Evolutionary conservation across 441 rosid genomes (phyloP), one percentile per base, ranked within the genome.

Genomic region (Mallotus japonicus): DNA sequence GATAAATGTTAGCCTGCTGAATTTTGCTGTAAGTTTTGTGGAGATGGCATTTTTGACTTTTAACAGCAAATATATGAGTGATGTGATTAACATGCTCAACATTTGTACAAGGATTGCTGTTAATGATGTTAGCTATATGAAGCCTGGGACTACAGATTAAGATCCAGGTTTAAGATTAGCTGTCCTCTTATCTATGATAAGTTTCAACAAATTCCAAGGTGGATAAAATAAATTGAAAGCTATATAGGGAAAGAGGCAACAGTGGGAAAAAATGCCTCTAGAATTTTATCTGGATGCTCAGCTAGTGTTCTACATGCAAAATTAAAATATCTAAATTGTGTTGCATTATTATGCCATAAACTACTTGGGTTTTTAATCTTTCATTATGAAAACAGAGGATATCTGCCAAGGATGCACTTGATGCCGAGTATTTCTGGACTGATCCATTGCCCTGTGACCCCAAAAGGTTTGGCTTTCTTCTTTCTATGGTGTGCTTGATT

Each of bases 371-470:
- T 12, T 58, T 59, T 49, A 20, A 12, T 44, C 22, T 40, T 20
- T 56, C n/a, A 49, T 34, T 42, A 10, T 63, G 4, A 56, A 3
- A 34, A 69, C 82, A 93, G 99, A 91, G 99, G 86, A 90, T 95
- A 87, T 82, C 87, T 24, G 97, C 98, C 34, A 92, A 90, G 87
- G 99, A 95, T 86, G 98, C 98, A 49, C 93, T 95, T 57, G 98
- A 93, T 74, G 98, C 97, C 0, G 98, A 95, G 87, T 95, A 95
- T 82, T 93, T 95, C 88, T 95, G 99, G 99, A 81, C 92, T 54
- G 99, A 95, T 68, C 99, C 98, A 1, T 75, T 93, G 58, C 99
- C 99, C 0, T 95, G 99, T 72, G 97, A 95, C 79, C 98, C 99
- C 50, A 93, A 88, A 81, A 93, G 96, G 99, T 95, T 66, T 73